Percentiles rank a stretch among this genome's conserved stretches.
These are phyloP conservation scores for Xylariaceae sp. DNA, from an alignment of 2,329 filamentous ascomycete species.

Conservation along the genomic window DNA sequence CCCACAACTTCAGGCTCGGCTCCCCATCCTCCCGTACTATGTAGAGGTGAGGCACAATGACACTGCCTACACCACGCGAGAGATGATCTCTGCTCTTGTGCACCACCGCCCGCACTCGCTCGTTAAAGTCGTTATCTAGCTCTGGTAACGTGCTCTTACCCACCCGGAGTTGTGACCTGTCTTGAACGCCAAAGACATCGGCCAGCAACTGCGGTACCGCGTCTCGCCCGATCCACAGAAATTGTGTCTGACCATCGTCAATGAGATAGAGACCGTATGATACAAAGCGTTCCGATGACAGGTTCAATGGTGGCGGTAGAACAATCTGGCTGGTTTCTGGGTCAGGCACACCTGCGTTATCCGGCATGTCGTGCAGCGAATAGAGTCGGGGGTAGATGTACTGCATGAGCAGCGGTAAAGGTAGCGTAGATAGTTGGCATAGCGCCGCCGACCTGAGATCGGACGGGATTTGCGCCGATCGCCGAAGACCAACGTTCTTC, in stretches of 20 bases:
- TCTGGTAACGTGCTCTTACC: constrained; percentile 87
- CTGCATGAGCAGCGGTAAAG: constrained; percentile 84
- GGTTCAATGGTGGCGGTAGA: constrained; percentile 78
- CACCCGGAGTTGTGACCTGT: constrained; percentile 80
- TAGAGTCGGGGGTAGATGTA: constrained; percentile 88
- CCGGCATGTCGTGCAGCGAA: constrained; percentile 93
- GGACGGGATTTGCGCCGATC: constrained; percentile 89
- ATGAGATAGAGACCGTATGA: constrained; percentile 93
- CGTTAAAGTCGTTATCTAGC: constrained; percentile 94
- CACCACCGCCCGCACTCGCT: constrained; percentile 83
- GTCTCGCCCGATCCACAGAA: constrained; percentile 93
- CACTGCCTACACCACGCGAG: constrained; percentile 85
- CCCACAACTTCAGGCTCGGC: constrained; percentile 92
- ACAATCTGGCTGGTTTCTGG: constrained; percentile 83
- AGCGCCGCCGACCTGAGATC: constrained; percentile 92
- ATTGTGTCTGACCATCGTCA: constrained; percentile 95
- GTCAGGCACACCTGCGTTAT: constrained; percentile 83
- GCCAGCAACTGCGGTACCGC: constrained; percentile 82
- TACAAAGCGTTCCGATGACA: constrained; percentile 83
- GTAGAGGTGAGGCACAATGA: constrained; percentile 89
- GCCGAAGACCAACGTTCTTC: constrained; percentile 91
- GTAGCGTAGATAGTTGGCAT: constrained; percentile 89
- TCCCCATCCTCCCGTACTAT: constrained; percentile 94
- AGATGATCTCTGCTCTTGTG: constrained; percentile 90
- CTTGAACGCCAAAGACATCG: constrained; percentile 87